Base-by-base conservation (phyloP, 306 rosid species). In the Quillaja saponaria region DNA sequence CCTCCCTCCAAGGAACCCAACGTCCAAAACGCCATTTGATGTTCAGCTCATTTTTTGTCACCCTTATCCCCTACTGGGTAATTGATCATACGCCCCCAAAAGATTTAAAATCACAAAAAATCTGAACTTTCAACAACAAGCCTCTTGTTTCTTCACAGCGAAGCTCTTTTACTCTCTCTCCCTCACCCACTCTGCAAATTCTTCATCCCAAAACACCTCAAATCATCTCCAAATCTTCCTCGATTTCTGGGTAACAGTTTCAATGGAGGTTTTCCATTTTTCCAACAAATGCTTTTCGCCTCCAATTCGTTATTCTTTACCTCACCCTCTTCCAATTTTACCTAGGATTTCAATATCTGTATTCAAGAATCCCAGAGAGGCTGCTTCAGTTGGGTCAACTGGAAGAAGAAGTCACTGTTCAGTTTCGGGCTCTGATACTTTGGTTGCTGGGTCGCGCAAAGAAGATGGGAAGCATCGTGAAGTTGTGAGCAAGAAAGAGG, bases 341-440 rank as follows among this genome's bases (percentile, higher is more conserved):
- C 33, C 81, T 34, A 48, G 74, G 54, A 58, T 67, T 45, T 77
- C 86, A 5, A 19, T 80, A 39, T 65, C 79, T 1, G 57, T 72
- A 21, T 69, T 61, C 67, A 61, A 42, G 20, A 59, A 34, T 59
- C 31, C 25, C n/a, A 35, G 64, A 9, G 58, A 37, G 61, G 54
- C 25, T 18, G 18, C 14, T 60, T 46, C 61, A 15, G 69, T 31
- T 5, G 49, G 73, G 48, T 70, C 76, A 17, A 8, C 21, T 31
- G 77, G 71, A 18, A 73, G 68, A 28, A 49, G 73, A 33, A 56
- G 63, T 68, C 18, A 39, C 54, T 86, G 87, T 49, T 72, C 81
- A 18, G 92, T 85, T 10, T 86, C 88, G n/a, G 72, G 76, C 40
- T 74, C 81, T 28, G 96, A 92, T n/a, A 88, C 95, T 19, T 77